Evolutionary conservation across 2,329 filamentous ascomycete species (phyloP), one percentile per base, ranked within the genome.

Genomic region (Aphanocladium album): DNA sequence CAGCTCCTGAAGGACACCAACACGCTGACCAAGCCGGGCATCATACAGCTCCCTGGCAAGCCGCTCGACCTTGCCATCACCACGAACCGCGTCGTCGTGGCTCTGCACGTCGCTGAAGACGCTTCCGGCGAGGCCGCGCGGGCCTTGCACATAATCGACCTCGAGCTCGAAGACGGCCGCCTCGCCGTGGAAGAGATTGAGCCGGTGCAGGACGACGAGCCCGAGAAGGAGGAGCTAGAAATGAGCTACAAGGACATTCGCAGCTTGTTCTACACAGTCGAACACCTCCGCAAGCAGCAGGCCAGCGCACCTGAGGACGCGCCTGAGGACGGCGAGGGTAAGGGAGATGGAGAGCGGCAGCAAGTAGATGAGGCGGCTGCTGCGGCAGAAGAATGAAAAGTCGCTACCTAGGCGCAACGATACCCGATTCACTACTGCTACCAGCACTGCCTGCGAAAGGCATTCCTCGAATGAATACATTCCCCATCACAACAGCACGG

Each of bases 31-130:
- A 76, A 82, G 63, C 80, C 55, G 68, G 64, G 71, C 56, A 64
- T 73, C 62, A 75, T 91, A 57, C 72, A 77, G 43, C 72, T 91
- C 5, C 77, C 80, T 2, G 88, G 88, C 8, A 91, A 90, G 67
- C 82, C 86, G 1, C 80, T 93, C 5, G 83, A 86, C 68, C 68
- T 81, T 12, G 68, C 72, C 30, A 63, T 73, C n/a, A 59, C 73
- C 12, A 63, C 68, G 16, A 35, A 62, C 60, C 17, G 56, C 58
- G 63, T 82, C 37, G 63, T 79, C 43, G 72, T 76, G 6, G 72
- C 78, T 16, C 64, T 80, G 39, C 78, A 83, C 60, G 67, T 73
- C 1, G 63, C 67, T 43, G 70, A 71, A 41, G 59, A 64, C 11
- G 62, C 67, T 4, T 62, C 23, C 12, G 27, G n/a, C 25, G 50